Conservation (phyloP, 805 yeast species). For the Hanseniaspora jakobsenii region DNA sequence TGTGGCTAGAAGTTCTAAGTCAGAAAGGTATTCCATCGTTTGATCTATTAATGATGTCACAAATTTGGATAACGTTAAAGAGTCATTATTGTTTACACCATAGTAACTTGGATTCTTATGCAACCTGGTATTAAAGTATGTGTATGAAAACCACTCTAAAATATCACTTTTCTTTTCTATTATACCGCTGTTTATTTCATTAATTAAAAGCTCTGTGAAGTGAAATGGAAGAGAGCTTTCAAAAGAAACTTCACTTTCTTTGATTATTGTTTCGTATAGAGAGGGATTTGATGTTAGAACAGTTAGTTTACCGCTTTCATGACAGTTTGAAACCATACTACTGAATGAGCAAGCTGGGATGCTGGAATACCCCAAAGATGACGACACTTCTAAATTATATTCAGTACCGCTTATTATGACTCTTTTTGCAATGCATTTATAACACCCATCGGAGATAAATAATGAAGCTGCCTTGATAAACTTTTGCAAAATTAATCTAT, state of each 20-base stretch:
- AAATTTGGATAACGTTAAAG: constrained; percentile 63
- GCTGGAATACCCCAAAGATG: not conserved
- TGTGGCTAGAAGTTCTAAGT: constrained; percentile 51
- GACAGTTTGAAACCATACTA: constrained; percentile 50
- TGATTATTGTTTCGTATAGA: constrained; percentile 60
- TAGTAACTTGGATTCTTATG: constrained; percentile 79
- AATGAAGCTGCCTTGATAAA: constrained; percentile 21
- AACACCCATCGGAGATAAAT: constrained; percentile 6
- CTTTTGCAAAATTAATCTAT: constrained; percentile 44
- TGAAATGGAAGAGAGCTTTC: constrained; percentile 58
- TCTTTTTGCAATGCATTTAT: too few species aligned
- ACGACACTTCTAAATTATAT: constrained; percentile 55
- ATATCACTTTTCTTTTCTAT: constrained; percentile 68
- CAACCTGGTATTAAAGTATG: constrained; percentile 71
- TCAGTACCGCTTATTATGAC: constrained; percentile 62
- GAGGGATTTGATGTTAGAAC: constrained; percentile 47
- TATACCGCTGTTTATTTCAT: constrained; percentile 58
- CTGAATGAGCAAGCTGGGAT: constrained; percentile 33
- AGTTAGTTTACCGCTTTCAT: constrained; percentile 30
- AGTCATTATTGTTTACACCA: constrained; percentile 55
- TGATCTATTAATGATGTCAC: constrained; percentile 74
- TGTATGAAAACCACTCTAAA: constrained; percentile 78
- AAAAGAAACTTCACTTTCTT: constrained; percentile 57
- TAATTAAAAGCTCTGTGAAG: constrained; percentile 55
- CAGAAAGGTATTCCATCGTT: constrained; percentile 49